Conservation (phyloP, 164 flowering plant species). For the Vitis rotundifolia region DNA sequence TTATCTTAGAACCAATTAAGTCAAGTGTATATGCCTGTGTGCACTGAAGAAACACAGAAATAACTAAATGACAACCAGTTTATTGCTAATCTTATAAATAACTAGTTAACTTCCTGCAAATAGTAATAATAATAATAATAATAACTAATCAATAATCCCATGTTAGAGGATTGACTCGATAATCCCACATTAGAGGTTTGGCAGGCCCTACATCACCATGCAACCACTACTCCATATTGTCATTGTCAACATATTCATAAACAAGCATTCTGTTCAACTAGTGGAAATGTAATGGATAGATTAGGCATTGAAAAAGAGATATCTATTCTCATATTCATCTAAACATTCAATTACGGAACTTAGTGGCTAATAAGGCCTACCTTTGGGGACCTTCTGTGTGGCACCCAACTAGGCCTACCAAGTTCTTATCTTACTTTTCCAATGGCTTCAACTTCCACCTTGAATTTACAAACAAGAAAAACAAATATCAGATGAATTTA, state of each 20-base stretch:
- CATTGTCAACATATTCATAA: constrained; percentile 85
- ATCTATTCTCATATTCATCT: neutral
- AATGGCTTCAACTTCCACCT: constrained; percentile 93
- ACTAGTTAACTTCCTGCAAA: too few species aligned
- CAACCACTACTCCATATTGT: constrained; percentile 94
- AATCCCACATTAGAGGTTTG: constrained; percentile 91
- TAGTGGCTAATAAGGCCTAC: constrained; percentile 24
- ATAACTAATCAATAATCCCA: too few species aligned
- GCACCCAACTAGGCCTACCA: constrained; percentile 81
- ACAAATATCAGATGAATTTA: neutral
- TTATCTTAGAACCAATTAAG: too few species aligned
- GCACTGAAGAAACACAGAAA: too few species aligned
- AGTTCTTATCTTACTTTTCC: constrained; percentile 88
- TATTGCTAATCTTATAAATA: too few species aligned
- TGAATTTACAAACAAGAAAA: constrained; percentile 58
- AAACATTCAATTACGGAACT: neutral
- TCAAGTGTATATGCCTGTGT: too few species aligned
- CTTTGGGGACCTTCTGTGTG: constrained; percentile 77
- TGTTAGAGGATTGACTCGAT: too few species aligned
- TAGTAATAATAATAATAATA: too few species aligned
- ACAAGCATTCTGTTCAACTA: constrained; percentile 71
- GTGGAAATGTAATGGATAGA: neutral
- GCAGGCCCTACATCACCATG: constrained; percentile 82
- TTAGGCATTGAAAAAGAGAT: neutral
- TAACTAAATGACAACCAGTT: too few species aligned